Conservation (phyloP, 352 stramenopile genomes). For the Phytophthora meadii region DNA sequence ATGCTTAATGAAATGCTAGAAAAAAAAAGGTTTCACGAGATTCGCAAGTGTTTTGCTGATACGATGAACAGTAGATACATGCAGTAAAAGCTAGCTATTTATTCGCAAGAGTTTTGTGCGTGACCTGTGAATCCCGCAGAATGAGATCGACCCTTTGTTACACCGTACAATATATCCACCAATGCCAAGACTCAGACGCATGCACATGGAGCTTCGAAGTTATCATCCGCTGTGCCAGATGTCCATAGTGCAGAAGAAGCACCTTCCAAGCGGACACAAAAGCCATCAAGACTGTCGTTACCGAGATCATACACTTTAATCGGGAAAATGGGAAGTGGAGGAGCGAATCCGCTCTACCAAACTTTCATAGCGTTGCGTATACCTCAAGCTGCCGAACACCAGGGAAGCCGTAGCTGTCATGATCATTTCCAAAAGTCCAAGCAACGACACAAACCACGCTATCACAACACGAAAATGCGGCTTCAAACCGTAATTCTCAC, state of each 20-base stretch:
- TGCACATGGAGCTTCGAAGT: too few species aligned
- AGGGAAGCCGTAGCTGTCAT: too few species aligned
- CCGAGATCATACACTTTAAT: not conserved
- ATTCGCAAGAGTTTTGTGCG: too few species aligned
- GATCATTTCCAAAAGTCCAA: not conserved
- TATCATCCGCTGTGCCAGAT: not conserved
- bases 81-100: too few species aligned
- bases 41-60: too few species aligned
- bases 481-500: not conserved
- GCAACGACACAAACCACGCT: not conserved
- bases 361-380: not conserved
- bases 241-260: not conserved
- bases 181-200: too few species aligned
- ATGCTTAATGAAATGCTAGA: too few species aligned
- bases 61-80: too few species aligned
- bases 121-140: not conserved
- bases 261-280: not conserved
- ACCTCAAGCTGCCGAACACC: too few species aligned
- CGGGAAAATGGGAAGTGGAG: slow-evolving; percentile 8
- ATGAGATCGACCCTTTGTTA: not conserved
- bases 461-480: not conserved
- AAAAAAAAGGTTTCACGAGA: too few species aligned
- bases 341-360: not conserved
- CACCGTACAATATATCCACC: too few species aligned
- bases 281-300: slow-evolving; percentile 4